Percentiles rank a stretch among this genome's conserved stretches.
Conservation (phyloP, 1,284 basidiomycete species). For the Grifola frondosa region DNA sequence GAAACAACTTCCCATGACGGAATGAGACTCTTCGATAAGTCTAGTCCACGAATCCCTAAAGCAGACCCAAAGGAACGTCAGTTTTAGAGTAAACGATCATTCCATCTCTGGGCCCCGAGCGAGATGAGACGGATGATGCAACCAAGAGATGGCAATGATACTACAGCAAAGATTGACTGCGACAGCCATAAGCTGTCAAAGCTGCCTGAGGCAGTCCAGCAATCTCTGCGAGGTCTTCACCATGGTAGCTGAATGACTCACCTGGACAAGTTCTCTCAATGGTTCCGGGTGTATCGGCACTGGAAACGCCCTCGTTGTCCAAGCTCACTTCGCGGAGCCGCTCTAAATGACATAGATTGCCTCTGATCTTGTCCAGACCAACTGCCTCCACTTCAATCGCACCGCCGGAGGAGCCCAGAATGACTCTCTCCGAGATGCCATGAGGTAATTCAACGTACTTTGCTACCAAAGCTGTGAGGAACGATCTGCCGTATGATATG, state of each 20-base stretch:
- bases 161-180: no score
- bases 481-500: constrained; percentile 66
- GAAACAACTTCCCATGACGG: constrained; percentile 72
- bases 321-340: constrained; percentile 78
- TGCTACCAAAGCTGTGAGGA: constrained; percentile 70
- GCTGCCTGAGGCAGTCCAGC: no score
- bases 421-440: constrained; percentile 60
- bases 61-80: constrained; percentile 9
- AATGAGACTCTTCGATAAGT: constrained; percentile 81
- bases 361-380: constrained; percentile 74
- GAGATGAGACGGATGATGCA: no score
- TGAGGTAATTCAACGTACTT: constrained; percentile 73
- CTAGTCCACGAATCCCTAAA: constrained; percentile 75
- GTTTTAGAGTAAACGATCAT: no score
- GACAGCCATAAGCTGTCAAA: no score
- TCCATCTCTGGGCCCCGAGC: no score
- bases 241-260: no score
- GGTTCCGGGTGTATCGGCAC: constrained; percentile 50
- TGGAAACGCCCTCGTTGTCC: constrained; percentile 65
- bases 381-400: constrained; percentile 87
- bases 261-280: constrained; percentile 68
- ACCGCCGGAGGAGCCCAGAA: constrained; percentile 80
- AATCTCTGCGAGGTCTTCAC: background rate
- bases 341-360: constrained; percentile 67
- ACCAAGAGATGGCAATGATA: no score